Evolutionary conservation across 495 filamentous ascomycete species (phyloP).

Genomic region (Penicillium goetzii): DNA sequence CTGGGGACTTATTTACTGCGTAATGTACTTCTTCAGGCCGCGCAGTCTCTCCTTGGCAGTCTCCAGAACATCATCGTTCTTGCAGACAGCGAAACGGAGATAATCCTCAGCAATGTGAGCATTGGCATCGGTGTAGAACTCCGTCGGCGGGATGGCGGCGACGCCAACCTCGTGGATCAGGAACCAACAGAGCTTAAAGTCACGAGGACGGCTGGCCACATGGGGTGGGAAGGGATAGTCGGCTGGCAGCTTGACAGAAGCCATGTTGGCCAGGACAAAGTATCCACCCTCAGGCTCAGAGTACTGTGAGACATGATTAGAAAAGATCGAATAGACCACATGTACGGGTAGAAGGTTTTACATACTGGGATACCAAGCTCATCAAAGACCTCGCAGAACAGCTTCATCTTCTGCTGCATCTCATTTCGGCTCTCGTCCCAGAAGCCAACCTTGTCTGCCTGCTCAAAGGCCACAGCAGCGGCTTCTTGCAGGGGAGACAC

Average conservation of each 20-base stretch:
- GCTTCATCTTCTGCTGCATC: constrained; percentile 87
- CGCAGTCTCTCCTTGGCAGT: constrained; percentile 86
- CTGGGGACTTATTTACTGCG: constrained; percentile 28
- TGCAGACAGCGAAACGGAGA: constrained; percentile 94
- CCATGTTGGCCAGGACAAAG: constrained; percentile 92
- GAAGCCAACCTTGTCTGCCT: constrained; percentile 81
- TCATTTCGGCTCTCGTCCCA: constrained; percentile 84
- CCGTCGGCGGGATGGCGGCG: constrained; percentile 92
- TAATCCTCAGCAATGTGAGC: constrained; percentile 88
- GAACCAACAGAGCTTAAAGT: constrained; percentile 96
- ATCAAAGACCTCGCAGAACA: constrained; percentile 84
- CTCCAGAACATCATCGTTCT: constrained; percentile 88
- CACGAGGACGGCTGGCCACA: constrained; percentile 80
- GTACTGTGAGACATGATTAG: constrained; percentile 52
- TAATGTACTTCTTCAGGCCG: constrained; percentile 81
- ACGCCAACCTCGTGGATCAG: constrained; percentile 95
- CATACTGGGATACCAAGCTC: constrained; percentile 80
- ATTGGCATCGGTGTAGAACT: constrained; percentile 89
- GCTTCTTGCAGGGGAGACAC: constrained; percentile 95
- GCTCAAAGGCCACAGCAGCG: constrained; percentile 91
- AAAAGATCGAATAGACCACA: background rate
- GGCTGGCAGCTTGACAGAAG: constrained; percentile 77
- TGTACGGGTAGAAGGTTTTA: constrained; percentile 8
- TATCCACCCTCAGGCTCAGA: constrained; percentile 94
- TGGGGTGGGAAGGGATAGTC: constrained; percentile 87